These are phyloP conservation scores for Ophiosphaerella narmari DNA, from an alignment of 2,329 filamentous ascomycete genomes.

Conservation along the genomic window DNA sequence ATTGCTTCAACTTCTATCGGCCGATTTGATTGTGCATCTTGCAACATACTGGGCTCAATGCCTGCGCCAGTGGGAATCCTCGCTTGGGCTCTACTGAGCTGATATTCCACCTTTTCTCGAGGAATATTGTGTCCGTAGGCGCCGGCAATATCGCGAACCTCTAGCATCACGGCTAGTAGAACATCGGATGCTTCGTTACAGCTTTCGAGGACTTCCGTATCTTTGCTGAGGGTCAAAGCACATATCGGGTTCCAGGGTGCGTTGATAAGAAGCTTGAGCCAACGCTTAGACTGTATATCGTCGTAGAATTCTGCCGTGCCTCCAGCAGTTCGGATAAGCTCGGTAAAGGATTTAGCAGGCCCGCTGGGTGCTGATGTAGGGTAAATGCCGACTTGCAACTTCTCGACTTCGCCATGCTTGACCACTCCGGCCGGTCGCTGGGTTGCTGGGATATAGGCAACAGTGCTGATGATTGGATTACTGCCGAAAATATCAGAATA, in stretches of 20 bases:
- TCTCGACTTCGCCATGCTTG: slow-evolving; percentile 52
- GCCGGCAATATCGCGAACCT: slow-evolving; percentile 50
- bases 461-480: slow-evolving; percentile 60
- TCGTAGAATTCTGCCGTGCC: slow-evolving; percentile 56
- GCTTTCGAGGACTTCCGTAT: slow-evolving; percentile 55
- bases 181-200: slow-evolving; percentile 46
- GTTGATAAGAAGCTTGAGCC: slow-evolving; percentile 66
- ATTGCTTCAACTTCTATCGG: slow-evolving; percentile 58
- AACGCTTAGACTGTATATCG: slow-evolving; percentile 62
- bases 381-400: slow-evolving; percentile 57
- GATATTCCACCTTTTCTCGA: slow-evolving; percentile 43
- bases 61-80: slow-evolving; percentile 44
- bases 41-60: slow-evolving; percentile 57
- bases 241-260: slow-evolving; percentile 66
- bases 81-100: slow-evolving; percentile 46
- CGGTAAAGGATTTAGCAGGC: slow-evolving; percentile 42
- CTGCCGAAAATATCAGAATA: slow-evolving; percentile 56
- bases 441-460: slow-evolving; percentile 59
- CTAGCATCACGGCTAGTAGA: slow-evolving; percentile 51
- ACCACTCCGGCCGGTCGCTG: slow-evolving; percentile 57
- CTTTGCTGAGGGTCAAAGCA: slow-evolving; percentile 59
- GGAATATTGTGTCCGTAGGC: slow-evolving; percentile 49
- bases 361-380: slow-evolving; percentile 38
- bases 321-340: slow-evolving; percentile 50
- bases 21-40: slow-evolving; percentile 50